These are phyloP conservation scores for Kodamaea sp. DNA, from an alignment of 1,139 yeast genomes.

Conservation along the genomic window DNA sequence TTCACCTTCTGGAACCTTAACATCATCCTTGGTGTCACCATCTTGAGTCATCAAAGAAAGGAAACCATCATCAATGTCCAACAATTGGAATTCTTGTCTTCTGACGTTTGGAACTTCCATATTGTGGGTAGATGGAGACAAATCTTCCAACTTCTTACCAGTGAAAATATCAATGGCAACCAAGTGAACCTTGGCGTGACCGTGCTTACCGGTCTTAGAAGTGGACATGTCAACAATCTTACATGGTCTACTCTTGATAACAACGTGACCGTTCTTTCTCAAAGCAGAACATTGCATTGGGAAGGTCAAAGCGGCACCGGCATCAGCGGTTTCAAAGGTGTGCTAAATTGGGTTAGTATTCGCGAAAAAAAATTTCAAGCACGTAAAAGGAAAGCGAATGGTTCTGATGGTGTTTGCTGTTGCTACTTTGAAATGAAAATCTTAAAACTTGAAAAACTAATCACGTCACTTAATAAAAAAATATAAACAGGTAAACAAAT, in stretches of 20 bases:
- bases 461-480: neutral
- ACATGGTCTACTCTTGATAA: constrained; percentile 98
- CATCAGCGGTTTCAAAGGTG: constrained; percentile 96
- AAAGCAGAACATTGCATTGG: constrained; percentile 99
- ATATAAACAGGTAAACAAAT: too few relatives aligned
- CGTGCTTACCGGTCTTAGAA: constrained; percentile 99
- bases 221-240: constrained; percentile 99
- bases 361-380: constrained; percentile 3
- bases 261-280: constrained; percentile 99
- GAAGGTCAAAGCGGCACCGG: constrained; percentile 98
- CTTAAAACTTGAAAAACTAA: neutral
- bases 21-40: constrained; percentile 99
- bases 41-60: constrained; percentile 94
- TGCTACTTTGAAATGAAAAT: neutral
- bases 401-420: neutral
- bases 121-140: constrained; percentile 99
- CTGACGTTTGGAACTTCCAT: constrained; percentile 98
- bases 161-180: constrained; percentile 99
- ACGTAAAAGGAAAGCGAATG: neutral
- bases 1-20: constrained; percentile 96
- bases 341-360: constrained; percentile 53
- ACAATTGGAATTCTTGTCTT: constrained; percentile 94
- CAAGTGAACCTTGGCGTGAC: constrained; percentile 99
- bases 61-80: constrained; percentile 98
- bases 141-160: constrained; percentile 98